Base-by-base conservation (phyloP, 2,329 filamentous ascomycete species). In the Monosporascus sp. region DNA sequence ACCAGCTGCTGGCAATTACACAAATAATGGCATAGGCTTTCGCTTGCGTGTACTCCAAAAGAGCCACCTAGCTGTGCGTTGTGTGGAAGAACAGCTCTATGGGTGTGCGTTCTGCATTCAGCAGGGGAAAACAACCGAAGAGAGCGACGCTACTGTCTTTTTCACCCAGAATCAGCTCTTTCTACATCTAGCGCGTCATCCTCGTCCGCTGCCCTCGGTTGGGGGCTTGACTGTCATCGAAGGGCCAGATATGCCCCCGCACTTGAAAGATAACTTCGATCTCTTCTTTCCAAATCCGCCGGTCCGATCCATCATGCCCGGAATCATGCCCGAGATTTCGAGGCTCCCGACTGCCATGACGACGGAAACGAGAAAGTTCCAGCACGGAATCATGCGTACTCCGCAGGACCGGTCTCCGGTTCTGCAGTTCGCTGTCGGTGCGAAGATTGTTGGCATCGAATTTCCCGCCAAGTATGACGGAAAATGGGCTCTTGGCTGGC, bases 401-500 rank as follows among this genome's bases (percentile, higher is more conserved):
- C 67, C 77, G 1, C 70, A 70, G 31, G 77, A 79, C 52, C 69
- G 74, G 20, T 74, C 74, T 0, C 68, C 71, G 0, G 75, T 73
- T 2, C 63, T 79, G 15, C 76, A 79, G 52, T 67, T 78, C 47
- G 74, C 74, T 2, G 68, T 72, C 15, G 79, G 78, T 1, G 77
- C 78, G 1, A 72, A 68, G 45, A 70, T 83, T 22, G 72, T 76
- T 1, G 80, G 79, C 0, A 66, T 83, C 27, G 70, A 74, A 39
- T 83, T 79, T 62, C 79, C 78, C 0, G 64, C 68, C 9, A 74
- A 74, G 60, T 80, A 80, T 60, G 67, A 72, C 3, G 80, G 80
- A 15, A 80, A 81, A 59, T 83, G 79, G 79, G 74, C 73, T n/a
- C 71, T 80, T 53, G 80, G 77, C 2, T 81, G 79, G 73, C 79